Evolutionary conservation across 75 land plant species (phyloP).

Genomic region (Chamaecyparis obtusa): DNA sequence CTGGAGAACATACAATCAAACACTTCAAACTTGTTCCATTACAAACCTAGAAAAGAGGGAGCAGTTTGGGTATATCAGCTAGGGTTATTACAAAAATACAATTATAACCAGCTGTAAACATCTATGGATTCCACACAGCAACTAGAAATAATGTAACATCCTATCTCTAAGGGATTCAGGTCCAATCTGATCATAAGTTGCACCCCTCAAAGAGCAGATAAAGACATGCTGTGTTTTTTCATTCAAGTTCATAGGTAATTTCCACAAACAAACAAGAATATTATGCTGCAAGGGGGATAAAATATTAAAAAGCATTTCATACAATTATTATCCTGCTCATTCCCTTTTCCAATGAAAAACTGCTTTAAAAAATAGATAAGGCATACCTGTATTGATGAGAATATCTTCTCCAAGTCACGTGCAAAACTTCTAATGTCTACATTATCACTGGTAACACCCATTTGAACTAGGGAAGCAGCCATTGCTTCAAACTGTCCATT

Average conservation of each 20-base stretch:
- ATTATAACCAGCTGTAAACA: background rate
- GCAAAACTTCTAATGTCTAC: constrained; percentile 78
- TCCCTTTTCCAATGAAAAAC: background rate
- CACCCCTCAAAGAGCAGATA: background rate
- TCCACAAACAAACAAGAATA: background rate
- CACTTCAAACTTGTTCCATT: too few species aligned
- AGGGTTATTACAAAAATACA: too few species aligned
- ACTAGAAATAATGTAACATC: background rate
- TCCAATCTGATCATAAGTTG: background rate
- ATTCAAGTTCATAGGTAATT: constrained; percentile 3
- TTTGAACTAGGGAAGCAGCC: constrained; percentile 85
- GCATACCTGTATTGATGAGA: constrained; percentile 77
- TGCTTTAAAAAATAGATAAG: background rate
- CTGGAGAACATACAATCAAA: too few species aligned
- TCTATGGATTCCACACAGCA: background rate
- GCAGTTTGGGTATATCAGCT: too few species aligned
- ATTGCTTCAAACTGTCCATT: constrained; percentile 82
- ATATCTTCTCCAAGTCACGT: constrained; percentile 87
- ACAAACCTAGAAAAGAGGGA: too few species aligned
- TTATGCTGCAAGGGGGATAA: background rate
- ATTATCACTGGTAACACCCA: constrained; percentile 86
- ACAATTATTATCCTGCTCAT: background rate
- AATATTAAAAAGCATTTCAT: background rate
- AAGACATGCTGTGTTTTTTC: background rate
- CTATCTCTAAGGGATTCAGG: background rate